Evolutionary conservation across 1,284 basidiomycete genomes (phyloP).

Genomic region (Phylloboletellus chloephorus): DNA sequence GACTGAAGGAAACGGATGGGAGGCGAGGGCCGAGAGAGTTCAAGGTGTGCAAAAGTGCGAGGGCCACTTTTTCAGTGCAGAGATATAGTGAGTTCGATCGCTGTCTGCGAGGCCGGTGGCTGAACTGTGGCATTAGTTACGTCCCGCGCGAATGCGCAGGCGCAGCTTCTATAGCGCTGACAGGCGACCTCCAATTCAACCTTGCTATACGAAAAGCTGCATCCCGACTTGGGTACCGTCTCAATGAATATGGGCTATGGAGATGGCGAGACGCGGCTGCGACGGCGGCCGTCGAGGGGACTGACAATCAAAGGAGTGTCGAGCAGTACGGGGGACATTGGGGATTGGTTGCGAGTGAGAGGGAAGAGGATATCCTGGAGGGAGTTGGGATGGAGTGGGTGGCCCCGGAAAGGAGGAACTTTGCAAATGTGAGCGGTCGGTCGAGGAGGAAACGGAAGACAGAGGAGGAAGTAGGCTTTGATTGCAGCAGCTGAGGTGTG

Average conservation of each 20-base stretch:
- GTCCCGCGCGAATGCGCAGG: constrained; percentile 45
- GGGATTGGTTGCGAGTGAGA: constrained; percentile 21
- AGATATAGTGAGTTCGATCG: constrained; percentile 38
- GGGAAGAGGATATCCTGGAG: constrained; percentile 24
- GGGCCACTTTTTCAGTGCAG: constrained; percentile 39
- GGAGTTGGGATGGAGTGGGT: constrained; percentile 27
- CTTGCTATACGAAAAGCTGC: constrained; percentile 40
- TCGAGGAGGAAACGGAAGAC: constrained; percentile 8
- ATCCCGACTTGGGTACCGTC: constrained; percentile 36
- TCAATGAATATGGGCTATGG: constrained; percentile 60
- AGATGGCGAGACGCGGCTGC: constrained; percentile 32
- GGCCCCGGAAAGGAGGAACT: constrained; percentile 26
- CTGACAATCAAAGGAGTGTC: constrained; percentile 6
- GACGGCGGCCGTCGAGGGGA: not conserved
- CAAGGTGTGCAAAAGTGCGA: constrained; percentile 27
- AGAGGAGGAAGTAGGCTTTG: constrained; percentile 5
- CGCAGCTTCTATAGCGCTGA: constrained; percentile 45
- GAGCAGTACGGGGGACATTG: constrained; percentile 19
- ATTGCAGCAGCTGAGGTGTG: constrained; percentile 5
- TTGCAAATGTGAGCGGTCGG: constrained; percentile 13
- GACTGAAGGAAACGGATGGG: constrained; percentile 19
- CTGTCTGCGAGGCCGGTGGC: not conserved
- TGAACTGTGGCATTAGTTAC: constrained; percentile 33
- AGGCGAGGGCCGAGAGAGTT: constrained; percentile 23
- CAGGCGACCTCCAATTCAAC: constrained; percentile 48